A percentile compares a stretch with the other conserved stretches of the same genome.
Evolutionary conservation across 2,329 filamentous ascomycete species (phyloP).

Genomic region (Ceratocystis cubensis): DNA sequence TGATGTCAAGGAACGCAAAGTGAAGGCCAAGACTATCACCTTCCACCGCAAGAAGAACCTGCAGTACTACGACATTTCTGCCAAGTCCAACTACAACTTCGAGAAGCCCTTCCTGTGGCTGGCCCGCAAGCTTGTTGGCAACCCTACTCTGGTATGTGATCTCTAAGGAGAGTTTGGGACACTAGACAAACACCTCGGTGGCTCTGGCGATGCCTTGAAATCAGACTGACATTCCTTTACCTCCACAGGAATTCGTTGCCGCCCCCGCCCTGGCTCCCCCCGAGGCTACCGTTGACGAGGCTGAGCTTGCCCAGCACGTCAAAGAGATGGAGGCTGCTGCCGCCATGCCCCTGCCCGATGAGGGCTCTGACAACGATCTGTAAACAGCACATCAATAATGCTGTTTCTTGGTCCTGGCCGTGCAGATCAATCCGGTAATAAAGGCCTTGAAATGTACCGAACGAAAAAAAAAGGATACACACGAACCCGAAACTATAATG

Average conservation of each 20-base stretch:
- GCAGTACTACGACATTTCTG: conserved; percentile 99
- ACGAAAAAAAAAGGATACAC: conserved; percentile 16
- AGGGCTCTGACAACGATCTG: conserved; percentile 68
- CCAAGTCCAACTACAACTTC: conserved; percentile 99
- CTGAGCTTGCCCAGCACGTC: conserved; percentile 67
- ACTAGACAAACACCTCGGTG: neutral
- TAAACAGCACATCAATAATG: conserved; percentile 31
- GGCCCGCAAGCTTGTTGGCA: conserved; percentile 94
- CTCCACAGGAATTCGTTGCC: conserved; percentile 77
- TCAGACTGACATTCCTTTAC: neutral
- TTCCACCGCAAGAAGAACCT: conserved; percentile 99
- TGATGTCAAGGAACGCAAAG: conserved; percentile 99
- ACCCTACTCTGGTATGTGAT: conserved; percentile 61
- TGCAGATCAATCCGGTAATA: conserved; percentile 20
- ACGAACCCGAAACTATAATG: conserved; percentile 1
- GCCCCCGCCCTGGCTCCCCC: conserved; percentile 89
- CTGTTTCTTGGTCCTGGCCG: conserved; percentile 18
- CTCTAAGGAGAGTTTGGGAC: neutral
- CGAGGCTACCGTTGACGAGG: conserved; percentile 77
- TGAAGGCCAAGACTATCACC: conserved; percentile 99
- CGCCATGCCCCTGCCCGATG: conserved; percentile 76
- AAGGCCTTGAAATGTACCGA: conserved; percentile 21
- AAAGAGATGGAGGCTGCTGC: conserved; percentile 79
- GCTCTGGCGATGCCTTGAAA: neutral
- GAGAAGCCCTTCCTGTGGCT: conserved; percentile 99